phyloP scores from a whole-genome alignment of 345 rosid species.

The Reutealis trisperma region DNA sequence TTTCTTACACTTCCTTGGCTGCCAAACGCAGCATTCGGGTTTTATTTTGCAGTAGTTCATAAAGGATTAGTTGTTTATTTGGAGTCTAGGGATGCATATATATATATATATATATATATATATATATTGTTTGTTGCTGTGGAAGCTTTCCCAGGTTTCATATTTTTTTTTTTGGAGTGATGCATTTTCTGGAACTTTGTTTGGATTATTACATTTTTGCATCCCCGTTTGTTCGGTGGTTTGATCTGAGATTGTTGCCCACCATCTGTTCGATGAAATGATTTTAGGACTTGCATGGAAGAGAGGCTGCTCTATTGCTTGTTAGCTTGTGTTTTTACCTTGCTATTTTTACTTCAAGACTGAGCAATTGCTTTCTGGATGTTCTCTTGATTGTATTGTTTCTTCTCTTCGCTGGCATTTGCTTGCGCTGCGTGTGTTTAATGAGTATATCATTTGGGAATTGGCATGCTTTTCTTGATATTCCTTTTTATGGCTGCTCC shows the following conservation, averaged over 20 bases:
- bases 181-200: background rate
- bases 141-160: background rate
- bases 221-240: background rate
- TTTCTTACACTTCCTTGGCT: background rate
- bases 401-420: background rate
- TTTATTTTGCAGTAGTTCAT: background rate
- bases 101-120: background rate
- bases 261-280: conserved; percentile 26
- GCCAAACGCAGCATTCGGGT: background rate
- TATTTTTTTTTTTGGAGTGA: background rate
- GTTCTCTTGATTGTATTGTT: background rate
- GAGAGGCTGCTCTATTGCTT: background rate
- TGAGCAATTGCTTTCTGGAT: background rate
- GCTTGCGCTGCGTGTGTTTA: background rate
- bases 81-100: background rate
- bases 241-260: background rate
- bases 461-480: background rate
- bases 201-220: background rate
- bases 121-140: background rate
- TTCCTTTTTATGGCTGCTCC: conserved; percentile 3
- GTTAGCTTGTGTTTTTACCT: background rate
- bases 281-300: background rate
- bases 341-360: background rate
- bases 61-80: background rate
- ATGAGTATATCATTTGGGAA: background rate